Conservation (phyloP, 345 rosid species). For the Physaria fendleri region DNA sequence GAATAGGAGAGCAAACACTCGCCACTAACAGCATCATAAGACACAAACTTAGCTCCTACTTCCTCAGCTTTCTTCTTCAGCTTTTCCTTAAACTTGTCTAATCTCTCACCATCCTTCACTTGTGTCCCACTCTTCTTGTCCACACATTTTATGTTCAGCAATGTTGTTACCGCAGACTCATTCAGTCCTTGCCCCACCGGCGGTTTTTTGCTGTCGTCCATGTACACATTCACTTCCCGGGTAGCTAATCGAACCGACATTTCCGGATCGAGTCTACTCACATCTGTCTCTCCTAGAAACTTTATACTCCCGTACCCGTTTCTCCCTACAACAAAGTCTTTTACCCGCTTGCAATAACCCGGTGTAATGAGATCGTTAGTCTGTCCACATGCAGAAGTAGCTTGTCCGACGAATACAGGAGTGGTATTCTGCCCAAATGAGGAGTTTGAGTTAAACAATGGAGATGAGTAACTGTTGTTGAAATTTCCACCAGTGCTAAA, state of each 20-base stretch:
- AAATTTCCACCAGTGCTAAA: slow-evolving; percentile 38
- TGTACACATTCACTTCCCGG: slow-evolving; percentile 90
- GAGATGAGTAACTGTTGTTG: slow-evolving; percentile 49
- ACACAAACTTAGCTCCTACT: slow-evolving; percentile 82
- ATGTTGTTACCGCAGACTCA: slow-evolving; percentile 90
- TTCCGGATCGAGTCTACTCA: slow-evolving; percentile 73
- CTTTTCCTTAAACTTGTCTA: slow-evolving; percentile 75
- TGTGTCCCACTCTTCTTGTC: slow-evolving; percentile 71
- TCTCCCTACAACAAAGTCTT: slow-evolving; percentile 81
- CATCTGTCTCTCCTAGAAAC: slow-evolving; percentile 85
- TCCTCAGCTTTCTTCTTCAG: slow-evolving; percentile 80
- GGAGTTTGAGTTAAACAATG: slow-evolving; percentile 47
- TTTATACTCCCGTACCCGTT: slow-evolving; percentile 83
- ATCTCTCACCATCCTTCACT: slow-evolving; percentile 54
- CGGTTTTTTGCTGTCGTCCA: slow-evolving; percentile 83
- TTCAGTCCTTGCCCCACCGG: slow-evolving; percentile 91
- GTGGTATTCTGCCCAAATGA: slow-evolving; percentile 37
- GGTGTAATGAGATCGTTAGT: slow-evolving; percentile 46
- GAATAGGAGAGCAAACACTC: too few relatives aligned
- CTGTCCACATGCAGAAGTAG: slow-evolving; percentile 39
- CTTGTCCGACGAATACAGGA: too few relatives aligned
- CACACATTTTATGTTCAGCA: slow-evolving; percentile 82
- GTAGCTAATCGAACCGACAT: slow-evolving; percentile 73
- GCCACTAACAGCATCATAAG: slow-evolving; percentile 67
- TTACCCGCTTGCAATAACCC: slow-evolving; percentile 66